phyloP scores from a whole-genome alignment of 345 rosid genomes.

The Noccaea bulbosa region DNA sequence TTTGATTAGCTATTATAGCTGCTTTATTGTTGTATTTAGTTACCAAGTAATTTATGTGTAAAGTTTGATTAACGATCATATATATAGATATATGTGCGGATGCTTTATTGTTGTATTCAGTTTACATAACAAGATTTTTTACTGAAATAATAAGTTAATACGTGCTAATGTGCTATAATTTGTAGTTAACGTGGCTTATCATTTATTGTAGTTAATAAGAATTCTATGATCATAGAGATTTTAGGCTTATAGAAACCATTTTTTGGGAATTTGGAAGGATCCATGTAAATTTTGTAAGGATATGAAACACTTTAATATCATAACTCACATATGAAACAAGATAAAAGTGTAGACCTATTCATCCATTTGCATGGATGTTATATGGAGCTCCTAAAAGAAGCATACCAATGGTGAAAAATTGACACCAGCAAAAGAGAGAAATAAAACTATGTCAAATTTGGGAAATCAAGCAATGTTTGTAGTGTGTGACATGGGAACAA shows the following conservation, averaged over 20 bases:
- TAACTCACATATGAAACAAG: conserved; percentile 4
- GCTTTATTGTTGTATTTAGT: neutral
- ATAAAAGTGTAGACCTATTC: neutral
- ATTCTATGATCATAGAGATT: neutral
- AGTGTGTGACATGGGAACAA: conserved; percentile 45
- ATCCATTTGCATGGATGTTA: neutral
- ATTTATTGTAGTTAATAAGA: neutral
- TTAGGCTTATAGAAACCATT: neutral
- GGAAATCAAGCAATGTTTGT: conserved; percentile 38
- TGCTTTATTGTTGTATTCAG: neutral
- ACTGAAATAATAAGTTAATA: neutral
- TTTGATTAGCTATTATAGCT: neutral
- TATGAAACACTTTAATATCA: neutral
- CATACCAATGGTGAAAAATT: conserved; percentile 21
- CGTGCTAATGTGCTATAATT: neutral
- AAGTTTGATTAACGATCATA: neutral
- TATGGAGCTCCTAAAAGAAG: conserved; percentile 6
- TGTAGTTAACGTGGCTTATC: neutral
- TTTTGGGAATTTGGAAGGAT: conserved; percentile 1
- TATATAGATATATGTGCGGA: neutral
- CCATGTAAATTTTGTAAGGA: conserved; percentile 14
- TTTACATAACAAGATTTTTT: neutral
- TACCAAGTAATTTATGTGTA: neutral
- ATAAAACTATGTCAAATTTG: conserved; percentile 5
- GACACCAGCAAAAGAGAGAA: conserved; percentile 3